Percentiles rank a stretch among this genome's conserved stretches.
Evolutionary conservation across 129 eudicot genomes (phyloP).

Genomic region (Scalesia atractyloides): DNA sequence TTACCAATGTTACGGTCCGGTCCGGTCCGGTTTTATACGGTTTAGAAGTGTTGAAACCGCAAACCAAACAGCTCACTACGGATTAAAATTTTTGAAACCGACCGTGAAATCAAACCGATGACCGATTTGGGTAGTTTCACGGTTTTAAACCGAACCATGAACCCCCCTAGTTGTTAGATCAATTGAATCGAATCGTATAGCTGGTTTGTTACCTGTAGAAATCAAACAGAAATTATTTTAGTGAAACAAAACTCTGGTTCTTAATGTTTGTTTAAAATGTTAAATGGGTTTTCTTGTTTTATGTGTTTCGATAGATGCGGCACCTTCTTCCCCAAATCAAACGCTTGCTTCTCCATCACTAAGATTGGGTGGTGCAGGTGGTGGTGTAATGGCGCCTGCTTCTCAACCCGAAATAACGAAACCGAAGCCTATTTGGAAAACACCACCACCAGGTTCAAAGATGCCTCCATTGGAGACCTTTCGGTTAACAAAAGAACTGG

Average conservation of each 20-base stretch:
- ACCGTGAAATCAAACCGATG: no score
- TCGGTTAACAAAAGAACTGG: slow-evolving; percentile 74
- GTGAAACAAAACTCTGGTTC: not conserved
- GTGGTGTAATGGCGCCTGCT: slow-evolving; percentile 30
- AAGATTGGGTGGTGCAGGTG: slow-evolving; percentile 20
- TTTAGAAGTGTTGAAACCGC: no score
- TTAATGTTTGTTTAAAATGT: slow-evolving; percentile 1
- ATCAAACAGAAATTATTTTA: not conserved
- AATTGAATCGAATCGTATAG: no score
- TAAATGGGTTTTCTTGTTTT: slow-evolving; percentile 9
- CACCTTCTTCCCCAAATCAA: slow-evolving; percentile 35
- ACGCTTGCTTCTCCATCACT: slow-evolving; percentile 41
- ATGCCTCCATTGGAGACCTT: slow-evolving; percentile 81
- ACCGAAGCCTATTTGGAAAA: slow-evolving; percentile 56
- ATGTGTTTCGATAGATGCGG: slow-evolving; percentile 36
- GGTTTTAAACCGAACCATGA: no score
- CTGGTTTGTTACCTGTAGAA: no score
- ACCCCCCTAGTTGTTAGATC: no score
- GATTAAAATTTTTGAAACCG: no score
- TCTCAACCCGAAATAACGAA: slow-evolving; percentile 29
- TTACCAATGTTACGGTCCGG: no score
- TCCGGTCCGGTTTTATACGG: no score
- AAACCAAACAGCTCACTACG: no score
- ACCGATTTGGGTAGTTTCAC: no score
- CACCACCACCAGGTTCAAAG: slow-evolving; percentile 61